Evolutionary conservation across 164 flowering plant species (phyloP), one percentile per base, ranked within the genome.

Genomic region (Warburgia ugandensis): DNA sequence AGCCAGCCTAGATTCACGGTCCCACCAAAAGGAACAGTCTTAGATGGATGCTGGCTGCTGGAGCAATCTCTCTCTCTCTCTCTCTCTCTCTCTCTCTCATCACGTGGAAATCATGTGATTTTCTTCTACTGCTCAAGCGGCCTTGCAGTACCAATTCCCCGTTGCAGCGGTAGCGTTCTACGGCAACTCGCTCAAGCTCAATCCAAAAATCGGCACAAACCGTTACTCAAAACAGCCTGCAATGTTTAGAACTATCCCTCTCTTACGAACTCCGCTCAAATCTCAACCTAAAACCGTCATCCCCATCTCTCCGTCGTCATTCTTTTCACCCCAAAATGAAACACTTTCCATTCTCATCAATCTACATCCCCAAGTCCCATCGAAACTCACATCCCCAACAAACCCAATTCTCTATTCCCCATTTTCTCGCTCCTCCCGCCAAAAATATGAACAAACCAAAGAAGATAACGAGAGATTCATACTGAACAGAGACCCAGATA

Each of bases 401-500:
- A 26, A 28, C 36, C 44, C 54, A 4, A 41, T 63, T 44, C 46
- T 54, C 16, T 52, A 56, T 27, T 65, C 68, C 1, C 48, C 66
- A 5, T 64, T 49, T 44, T 70, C 73, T 29, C 50, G 38, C 5
- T 50, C 75, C 1, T 58, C 56, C 2, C 44, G 64, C 12, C 57
- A 58, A 30, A 60, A 56, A 40, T 59, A 53, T 14, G 54, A 60
- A 10, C 68, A 63, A 2, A 62, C 58, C 23, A 21, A 42, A 4
- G 3, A 56, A 44, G 60, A 60, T 13, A 54, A 37, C 25, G 68
- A 43, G 0, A 43, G 31, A 6, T 69, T 64, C 42, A 36, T 63
- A 12, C 40, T 56, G 65, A 69, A 72, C 60, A 63, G 64, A 29
- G 88, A 84, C 60, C 78, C 78, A 0, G 45, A 52, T 9, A 50